Base-by-base conservation (phyloP, 768 basidiomycete genomes). In the Hirschioporus abietinus region DNA sequence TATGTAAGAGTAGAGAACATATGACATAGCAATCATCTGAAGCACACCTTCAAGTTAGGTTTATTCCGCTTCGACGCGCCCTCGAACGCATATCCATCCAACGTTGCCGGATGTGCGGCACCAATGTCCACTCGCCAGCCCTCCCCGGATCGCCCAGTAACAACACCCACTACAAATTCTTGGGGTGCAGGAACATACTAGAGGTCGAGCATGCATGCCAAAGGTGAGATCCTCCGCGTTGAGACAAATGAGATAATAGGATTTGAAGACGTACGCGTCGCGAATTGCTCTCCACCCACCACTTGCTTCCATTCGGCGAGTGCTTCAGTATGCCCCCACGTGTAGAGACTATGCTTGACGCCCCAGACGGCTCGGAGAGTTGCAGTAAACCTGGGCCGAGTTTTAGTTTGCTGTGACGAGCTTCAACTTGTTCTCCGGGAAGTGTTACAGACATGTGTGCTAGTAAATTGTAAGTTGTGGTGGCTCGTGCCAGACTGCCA, bases 121-220 rank as follows among this genome's bases (percentile, higher is more conserved):
- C 96, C 96, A 68, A 99, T 93, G 76, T 99, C 96, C 25, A 99
- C 94, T 60, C 95, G 86, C 82, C 88, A 99, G 7, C 89, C 91
- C 72, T 99, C 96, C 42, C 93, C 95, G 65, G 88, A 82, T 71
- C 90, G 88, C 67, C 89, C 92, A 7, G 84, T 82, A 63, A 99
- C 81, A 42, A 90, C 83, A 1, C 96, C 96, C 25, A 99, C 82
- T 1, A 99, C 94, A 10, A 90, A 87, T 74, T 99, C 96, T 70
- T 94, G 92, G 7, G 90, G 77, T 30, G 94, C 93, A 61, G 96
- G 94, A 35, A 94, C 84, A 78, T 99, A 99, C 96, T 98, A 71
- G 24, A 57, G 42, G 60, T 1, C 58, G 15, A 27, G 63, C 63
- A 34, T 8, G 63, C 63, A 34, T 8, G 30, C 8, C 30, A 69